phyloP scores from a whole-genome alignment of 2,329 filamentous ascomycete genomes.

The Cephalotrichum gorgonifer region DNA sequence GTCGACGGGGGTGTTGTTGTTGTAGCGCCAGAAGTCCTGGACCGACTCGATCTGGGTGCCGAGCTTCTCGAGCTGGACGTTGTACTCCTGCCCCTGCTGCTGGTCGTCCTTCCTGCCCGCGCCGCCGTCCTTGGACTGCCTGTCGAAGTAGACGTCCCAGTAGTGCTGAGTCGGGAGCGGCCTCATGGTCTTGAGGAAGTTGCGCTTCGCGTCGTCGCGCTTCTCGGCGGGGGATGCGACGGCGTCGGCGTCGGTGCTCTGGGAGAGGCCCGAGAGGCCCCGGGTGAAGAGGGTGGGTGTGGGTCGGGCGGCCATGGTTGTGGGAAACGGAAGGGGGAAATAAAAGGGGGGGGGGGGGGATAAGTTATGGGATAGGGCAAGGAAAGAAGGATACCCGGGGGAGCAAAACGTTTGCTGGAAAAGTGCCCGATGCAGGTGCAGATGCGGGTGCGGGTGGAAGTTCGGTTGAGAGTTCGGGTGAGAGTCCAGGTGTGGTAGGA shows the following conservation, averaged over 20 bases:
- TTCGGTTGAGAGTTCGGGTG: too few species aligned
- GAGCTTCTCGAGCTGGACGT: slow-evolving; percentile 49
- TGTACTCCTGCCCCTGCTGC: slow-evolving; percentile 34
- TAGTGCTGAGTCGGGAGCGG: slow-evolving; percentile 70
- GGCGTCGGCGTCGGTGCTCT: slow-evolving; percentile 48
- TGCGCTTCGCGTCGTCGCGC: slow-evolving; percentile 72
- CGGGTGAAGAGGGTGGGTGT: slow-evolving; percentile 51
- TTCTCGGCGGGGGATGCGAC: slow-evolving; percentile 60
- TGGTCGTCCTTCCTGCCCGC: slow-evolving; percentile 31
- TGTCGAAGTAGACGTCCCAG: slow-evolving; percentile 63
- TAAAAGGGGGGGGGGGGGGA: too few species aligned
- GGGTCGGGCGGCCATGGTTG: slow-evolving; percentile 45
- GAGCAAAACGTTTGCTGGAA: too few species aligned
- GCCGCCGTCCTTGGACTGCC: slow-evolving; percentile 30
- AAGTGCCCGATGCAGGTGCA: too few species aligned
- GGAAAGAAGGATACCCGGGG: background rate
- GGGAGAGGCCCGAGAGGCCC: slow-evolving; percentile 51
- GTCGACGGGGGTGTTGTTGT: slow-evolving; percentile 70
- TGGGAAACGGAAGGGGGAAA: too few species aligned
- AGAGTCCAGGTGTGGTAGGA: background rate
- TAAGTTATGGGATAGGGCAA: too few species aligned
- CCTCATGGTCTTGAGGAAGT: slow-evolving; percentile 66
- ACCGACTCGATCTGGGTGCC: slow-evolving; percentile 62
- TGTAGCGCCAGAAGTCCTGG: slow-evolving; percentile 77
- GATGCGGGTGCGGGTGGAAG: too few species aligned